A percentile compares a stretch with the other conserved stretches of the same genome.
phyloP scores from a whole-genome alignment of 352 stramenopile genomes.

The Pythium coloratum region DNA sequence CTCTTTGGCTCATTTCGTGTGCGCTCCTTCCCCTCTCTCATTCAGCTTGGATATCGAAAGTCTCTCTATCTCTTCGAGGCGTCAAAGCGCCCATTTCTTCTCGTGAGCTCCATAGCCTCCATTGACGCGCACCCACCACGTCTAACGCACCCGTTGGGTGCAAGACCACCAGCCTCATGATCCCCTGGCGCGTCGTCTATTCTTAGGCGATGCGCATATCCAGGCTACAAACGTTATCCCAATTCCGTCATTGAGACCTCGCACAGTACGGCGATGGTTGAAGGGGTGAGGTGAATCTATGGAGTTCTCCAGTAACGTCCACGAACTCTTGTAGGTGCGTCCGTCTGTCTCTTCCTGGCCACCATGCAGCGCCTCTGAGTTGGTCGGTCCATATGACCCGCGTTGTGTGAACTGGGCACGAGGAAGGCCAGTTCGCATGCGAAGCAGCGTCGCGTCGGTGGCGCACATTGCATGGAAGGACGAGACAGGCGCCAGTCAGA shows the following conservation, averaged over 20 bases:
- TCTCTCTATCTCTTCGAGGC: background rate
- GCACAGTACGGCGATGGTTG: no score
- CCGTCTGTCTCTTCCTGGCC: background rate
- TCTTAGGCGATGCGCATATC: conserved; percentile 16
- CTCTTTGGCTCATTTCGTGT: background rate
- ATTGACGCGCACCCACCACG: background rate
- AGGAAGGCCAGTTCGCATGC: background rate
- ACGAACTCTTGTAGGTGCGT: background rate
- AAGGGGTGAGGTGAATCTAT: background rate
- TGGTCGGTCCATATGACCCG: background rate
- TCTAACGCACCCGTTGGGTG: background rate
- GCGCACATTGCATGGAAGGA: conserved; percentile 1
- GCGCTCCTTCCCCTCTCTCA: background rate
- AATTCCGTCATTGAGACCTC: no score
- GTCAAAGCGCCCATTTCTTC: no score
- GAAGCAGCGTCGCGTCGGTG: background rate
- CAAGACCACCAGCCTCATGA: background rate
- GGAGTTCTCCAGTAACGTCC: background rate
- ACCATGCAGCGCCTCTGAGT: background rate
- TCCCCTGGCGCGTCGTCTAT: background rate
- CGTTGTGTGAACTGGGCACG: background rate
- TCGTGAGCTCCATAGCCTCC: background rate
- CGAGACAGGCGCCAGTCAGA: background rate
- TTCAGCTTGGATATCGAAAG: background rate
- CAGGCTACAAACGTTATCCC: background rate